Percentiles rank a stretch among this genome's conserved stretches.
Evolutionary conservation across 1,284 basidiomycete species (phyloP).

Genomic region (Earliella scabrosa): DNA sequence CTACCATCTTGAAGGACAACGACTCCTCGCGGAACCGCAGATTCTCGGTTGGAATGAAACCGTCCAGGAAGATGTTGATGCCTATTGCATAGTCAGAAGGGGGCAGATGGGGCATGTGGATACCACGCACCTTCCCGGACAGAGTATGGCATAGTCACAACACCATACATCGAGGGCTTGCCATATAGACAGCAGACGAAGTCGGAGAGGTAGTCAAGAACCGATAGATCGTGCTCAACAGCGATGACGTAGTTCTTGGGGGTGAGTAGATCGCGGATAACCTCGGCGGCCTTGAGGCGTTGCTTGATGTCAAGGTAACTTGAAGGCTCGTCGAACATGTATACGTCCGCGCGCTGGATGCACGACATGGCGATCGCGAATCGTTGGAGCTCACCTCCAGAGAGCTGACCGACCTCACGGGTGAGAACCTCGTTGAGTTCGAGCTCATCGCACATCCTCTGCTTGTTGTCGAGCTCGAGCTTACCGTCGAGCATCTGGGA

Average conservation of each 20-base stretch:
- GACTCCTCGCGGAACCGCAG: constrained; percentile 95
- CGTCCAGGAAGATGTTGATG: constrained; percentile 98
- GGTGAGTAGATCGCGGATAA: constrained; percentile 85
- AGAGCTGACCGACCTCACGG: constrained; percentile 84
- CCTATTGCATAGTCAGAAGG: constrained; percentile 52
- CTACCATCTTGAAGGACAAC: constrained; percentile 94
- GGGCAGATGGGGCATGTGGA: background rate
- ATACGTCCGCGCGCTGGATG: constrained; percentile 92
- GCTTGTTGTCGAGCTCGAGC: constrained; percentile 83
- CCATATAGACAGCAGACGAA: constrained; percentile 97
- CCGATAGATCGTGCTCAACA: constrained; percentile 97
- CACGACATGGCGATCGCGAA: constrained; percentile 96
- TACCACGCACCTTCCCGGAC: constrained; percentile 84
- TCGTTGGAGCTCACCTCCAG: constrained; percentile 94
- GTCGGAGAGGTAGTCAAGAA: constrained; percentile 96
- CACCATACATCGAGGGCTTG: constrained; percentile 95
- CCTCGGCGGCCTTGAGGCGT: constrained; percentile 93
- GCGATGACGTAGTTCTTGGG: constrained; percentile 91
- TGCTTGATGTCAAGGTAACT: constrained; percentile 96
- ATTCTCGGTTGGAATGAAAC: constrained; percentile 98
- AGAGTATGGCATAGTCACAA: constrained; percentile 96
- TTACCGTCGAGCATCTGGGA: constrained; percentile 90
- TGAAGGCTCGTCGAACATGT: constrained; percentile 96
- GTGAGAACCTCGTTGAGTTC: constrained; percentile 86
- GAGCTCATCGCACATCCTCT: constrained; percentile 80